A percentile compares a stretch with the other conserved stretches of the same genome.
Conservation (phyloP, 345 rosid genomes). For the Limnanthes douglasii region DNA sequence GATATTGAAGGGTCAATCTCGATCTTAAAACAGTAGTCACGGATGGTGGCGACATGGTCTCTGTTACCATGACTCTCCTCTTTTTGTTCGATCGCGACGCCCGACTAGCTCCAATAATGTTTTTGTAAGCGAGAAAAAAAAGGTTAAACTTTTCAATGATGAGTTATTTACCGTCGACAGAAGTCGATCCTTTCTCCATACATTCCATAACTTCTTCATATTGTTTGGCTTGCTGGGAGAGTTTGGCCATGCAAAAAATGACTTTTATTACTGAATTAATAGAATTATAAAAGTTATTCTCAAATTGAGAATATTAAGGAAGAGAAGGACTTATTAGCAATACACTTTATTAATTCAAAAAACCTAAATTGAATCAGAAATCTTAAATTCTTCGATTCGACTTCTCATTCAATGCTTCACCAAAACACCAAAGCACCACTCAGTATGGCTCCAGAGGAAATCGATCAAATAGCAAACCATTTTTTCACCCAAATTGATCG, state of each 20-base stretch:
- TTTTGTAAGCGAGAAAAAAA: slow-evolving; percentile 90
- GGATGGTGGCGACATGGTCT: slow-evolving; percentile 66
- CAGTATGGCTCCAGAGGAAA: too few relatives aligned
- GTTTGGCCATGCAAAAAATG: slow-evolving; percentile 99
- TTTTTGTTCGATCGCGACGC: slow-evolving; percentile 94
- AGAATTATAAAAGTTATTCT: too few relatives aligned
- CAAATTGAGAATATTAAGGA: too few relatives aligned
- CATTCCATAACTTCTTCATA: slow-evolving; percentile 96
- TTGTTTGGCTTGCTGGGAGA: slow-evolving; percentile 93
- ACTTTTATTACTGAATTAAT: too few relatives aligned
- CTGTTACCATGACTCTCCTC: slow-evolving; percentile 97
- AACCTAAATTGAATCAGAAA: too few relatives aligned
- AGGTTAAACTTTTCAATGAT: slow-evolving; percentile 83
- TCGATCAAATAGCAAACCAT: too few relatives aligned
- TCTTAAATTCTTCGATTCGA: too few relatives aligned
- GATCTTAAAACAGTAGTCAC: slow-evolving; percentile 74
- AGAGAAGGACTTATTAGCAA: too few relatives aligned
- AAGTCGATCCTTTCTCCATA: slow-evolving; percentile 76
- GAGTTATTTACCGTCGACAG: slow-evolving; percentile 54
- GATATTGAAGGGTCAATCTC: slow-evolving; percentile 83
- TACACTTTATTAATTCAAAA: too few relatives aligned
- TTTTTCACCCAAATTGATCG: too few relatives aligned
- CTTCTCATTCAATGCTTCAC: too few relatives aligned
- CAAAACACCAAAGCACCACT: too few relatives aligned
- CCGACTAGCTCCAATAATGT: slow-evolving; percentile 90